phyloP scores from a whole-genome alignment of 2,329 filamentous ascomycete genomes.

The Colletotrichum coccodes region DNA sequence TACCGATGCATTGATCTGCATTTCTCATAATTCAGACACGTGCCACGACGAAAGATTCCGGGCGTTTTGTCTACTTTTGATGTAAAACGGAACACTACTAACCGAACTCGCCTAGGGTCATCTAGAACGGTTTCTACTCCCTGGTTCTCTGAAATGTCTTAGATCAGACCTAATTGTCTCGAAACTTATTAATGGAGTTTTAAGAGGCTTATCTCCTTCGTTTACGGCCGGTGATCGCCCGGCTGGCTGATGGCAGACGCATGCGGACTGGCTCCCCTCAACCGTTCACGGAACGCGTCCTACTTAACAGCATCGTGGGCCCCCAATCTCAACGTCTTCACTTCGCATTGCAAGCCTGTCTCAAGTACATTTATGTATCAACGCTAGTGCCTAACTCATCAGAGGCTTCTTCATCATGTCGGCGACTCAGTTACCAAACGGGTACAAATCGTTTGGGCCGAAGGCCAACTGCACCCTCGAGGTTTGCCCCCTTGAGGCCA shows the following conservation, averaged over 20 bases:
- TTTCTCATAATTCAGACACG: too few relatives aligned
- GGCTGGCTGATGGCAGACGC: neutral
- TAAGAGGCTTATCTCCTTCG: neutral
- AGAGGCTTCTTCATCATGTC: conserved; percentile 6
- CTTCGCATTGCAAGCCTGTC: neutral
- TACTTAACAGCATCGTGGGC: neutral
- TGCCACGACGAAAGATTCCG: neutral
- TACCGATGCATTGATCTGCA: neutral
- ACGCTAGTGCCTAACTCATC: neutral
- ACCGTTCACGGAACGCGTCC: neutral
- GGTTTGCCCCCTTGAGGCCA: conserved; percentile 53
- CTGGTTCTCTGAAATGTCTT: neutral
- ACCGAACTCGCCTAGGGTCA: neutral
- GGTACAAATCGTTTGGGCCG: conserved; percentile 50
- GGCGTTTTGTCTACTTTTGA: neutral
- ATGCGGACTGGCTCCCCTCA: neutral
- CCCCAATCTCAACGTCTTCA: neutral
- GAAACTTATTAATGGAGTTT: neutral
- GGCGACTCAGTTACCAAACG: conserved; percentile 11
- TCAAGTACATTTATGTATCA: neutral
- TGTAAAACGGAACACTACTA: too few relatives aligned
- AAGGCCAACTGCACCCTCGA: conserved; percentile 56
- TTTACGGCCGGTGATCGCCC: conserved; percentile 14
- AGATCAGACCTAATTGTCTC: neutral
- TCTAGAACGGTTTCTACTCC: neutral